phyloP scores from a whole-genome alignment of 352 stramenopile genomes.

The Pythium phragmiticola region DNA sequence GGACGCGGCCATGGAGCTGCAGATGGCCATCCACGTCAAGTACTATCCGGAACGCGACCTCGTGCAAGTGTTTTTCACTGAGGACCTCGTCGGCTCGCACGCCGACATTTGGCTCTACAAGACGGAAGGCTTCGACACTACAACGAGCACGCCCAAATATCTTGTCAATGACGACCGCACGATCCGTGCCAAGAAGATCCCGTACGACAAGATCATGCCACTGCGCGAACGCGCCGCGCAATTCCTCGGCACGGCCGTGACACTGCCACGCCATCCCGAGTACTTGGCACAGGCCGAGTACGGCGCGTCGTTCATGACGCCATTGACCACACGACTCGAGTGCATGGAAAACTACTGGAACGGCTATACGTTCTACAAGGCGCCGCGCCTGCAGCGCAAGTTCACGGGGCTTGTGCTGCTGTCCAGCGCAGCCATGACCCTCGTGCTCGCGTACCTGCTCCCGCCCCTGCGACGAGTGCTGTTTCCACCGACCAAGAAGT shows the following conservation, averaged over 20 bases:
- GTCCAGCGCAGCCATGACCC: conserved; percentile 28
- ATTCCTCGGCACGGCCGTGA: conserved; percentile 60
- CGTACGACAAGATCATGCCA: conserved; percentile 68
- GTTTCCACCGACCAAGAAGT: conserved; percentile 14
- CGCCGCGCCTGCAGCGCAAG: conserved; percentile 23
- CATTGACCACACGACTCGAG: conserved; percentile 68
- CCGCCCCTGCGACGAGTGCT: conserved; percentile 7
- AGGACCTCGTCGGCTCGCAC: conserved; percentile 50
- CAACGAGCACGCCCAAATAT: conserved; percentile 34
- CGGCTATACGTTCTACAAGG: conserved; percentile 74
- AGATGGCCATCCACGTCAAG: conserved; percentile 44
- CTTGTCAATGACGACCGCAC: conserved; percentile 76
- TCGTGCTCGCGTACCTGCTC: conserved; percentile 15
- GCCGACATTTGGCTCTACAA: conserved; percentile 80
- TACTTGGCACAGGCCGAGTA: conserved; percentile 70
- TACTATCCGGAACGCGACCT: conserved; percentile 58
- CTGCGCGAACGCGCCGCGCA: conserved; percentile 35
- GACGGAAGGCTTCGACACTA: conserved; percentile 40
- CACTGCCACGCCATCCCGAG: conserved; percentile 50
- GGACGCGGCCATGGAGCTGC: conserved; percentile 50
- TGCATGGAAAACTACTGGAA: conserved; percentile 82
- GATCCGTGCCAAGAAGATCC: conserved; percentile 58
- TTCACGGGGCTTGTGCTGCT: conserved; percentile 31
- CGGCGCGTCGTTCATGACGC: conserved; percentile 64
- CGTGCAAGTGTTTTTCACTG: conserved; percentile 63